Percentiles rank a stretch among this genome's conserved stretches.
Evolutionary conservation across 176 grass and related monocot species (phyloP).

Genomic region (Ananas comosus): DNA sequence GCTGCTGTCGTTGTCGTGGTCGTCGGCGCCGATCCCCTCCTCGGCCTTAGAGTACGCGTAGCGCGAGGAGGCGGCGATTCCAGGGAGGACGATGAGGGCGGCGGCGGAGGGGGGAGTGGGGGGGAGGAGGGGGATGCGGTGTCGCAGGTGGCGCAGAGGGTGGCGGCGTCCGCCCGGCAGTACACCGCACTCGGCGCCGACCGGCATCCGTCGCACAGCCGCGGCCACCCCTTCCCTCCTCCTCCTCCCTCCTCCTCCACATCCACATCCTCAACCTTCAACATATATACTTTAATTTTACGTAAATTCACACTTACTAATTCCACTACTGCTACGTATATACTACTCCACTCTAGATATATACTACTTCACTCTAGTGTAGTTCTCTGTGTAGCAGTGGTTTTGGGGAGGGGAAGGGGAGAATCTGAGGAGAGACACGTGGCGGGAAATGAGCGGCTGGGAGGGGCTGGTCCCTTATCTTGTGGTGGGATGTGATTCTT

Average conservation of each 20-base stretch:
- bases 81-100: constrained; percentile 18
- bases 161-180: constrained; percentile 69
- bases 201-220: constrained; percentile 67
- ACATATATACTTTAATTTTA: no score
- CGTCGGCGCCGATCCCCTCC: not conserved
- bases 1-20: constrained; percentile 31
- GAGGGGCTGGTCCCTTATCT: constrained; percentile 12
- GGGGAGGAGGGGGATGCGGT: constrained; percentile 52
- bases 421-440: constrained; percentile 19
- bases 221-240: constrained; percentile 32
- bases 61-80: constrained; percentile 11
- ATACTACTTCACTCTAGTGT: no score
- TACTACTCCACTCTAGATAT: no score
- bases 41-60: not conserved
- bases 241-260: constrained; percentile 14
- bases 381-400: no score
- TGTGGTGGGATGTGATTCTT: constrained; percentile 16
- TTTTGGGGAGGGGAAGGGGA: not conserved
- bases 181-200: constrained; percentile 54
- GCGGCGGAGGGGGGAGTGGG: constrained; percentile 22
- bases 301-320: no score
- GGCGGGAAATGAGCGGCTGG: constrained; percentile 24
- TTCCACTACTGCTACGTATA: no score
- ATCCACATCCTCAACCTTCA: not conserved
- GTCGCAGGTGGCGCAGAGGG: constrained; percentile 78